Base-by-base conservation (phyloP, 2,329 filamentous ascomycete genomes). In the Botryosphaeria agaves region DNA sequence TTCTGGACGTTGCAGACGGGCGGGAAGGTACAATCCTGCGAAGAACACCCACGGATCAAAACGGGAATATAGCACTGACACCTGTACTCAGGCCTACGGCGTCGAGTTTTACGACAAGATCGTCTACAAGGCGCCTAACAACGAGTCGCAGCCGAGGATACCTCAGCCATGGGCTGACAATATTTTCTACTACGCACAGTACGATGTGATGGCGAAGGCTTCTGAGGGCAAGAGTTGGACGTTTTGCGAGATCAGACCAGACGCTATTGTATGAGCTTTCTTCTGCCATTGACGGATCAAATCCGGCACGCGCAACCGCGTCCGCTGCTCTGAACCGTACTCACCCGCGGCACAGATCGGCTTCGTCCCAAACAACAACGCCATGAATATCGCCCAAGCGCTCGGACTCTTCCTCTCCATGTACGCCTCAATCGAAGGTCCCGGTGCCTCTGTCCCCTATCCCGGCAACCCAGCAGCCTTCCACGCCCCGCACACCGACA, bases 141-240 rank as follows among this genome's bases (percentile, higher is more conserved):
- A 45, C 18, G 57, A 61, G 41, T 44, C 46, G 7, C 37, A 50
- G 17, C 53, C 52, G 1, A 51, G 54, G n/a, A 51, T 62, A 19
- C 52, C 55, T 2, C 49, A 55, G 31, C 56, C 55, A 0, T 52
- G 51, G 29, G 53, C 52, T 2, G 52, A 52, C 7, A 47, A 58
- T 34, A 54, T 62, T 35, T 62, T 62, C 44, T 62, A 62, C 43
- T 62, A 62, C 38, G 46, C 40, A n/a, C 56, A 62, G 41, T 48
- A 52, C 14, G 59, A 61, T 36, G 41, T 55, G 30, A 41, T 62
- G 14, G 42, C 45, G 16, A 34, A 45, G 19, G 39, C 53, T 26
- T 42, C 47, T 7, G 38, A 47, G 30, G 53, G 51, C 2, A 59
- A 61, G 41, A 15, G 34, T 0, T 62, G 58, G 58, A 52, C 46